A percentile compares a stretch with the other conserved stretches of the same genome.
Conservation (phyloP, 768 basidiomycete genomes). For the Guyanaporus albipodus region DNA sequence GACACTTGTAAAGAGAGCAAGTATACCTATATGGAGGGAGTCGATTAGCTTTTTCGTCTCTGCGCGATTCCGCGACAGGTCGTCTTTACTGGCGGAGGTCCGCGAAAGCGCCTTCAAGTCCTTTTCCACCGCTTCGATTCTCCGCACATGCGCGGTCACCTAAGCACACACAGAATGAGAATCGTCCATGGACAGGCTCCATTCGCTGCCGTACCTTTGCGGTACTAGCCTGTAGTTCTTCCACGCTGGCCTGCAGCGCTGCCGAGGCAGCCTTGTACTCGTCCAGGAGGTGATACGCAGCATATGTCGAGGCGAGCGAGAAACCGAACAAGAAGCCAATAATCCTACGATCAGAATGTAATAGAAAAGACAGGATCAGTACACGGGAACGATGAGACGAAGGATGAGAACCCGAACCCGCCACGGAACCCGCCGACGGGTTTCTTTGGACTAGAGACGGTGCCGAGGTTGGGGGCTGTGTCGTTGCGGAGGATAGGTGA, state of each 20-base stretch:
- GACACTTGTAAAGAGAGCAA: slow-evolving; percentile 4
- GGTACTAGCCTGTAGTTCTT: slow-evolving; percentile 80
- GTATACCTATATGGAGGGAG: slow-evolving; percentile 71
- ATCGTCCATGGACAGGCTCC: not conserved
- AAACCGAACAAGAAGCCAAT: slow-evolving; percentile 88
- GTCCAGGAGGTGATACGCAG: slow-evolving; percentile 83
- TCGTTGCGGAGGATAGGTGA: slow-evolving; percentile 44
- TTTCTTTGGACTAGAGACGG: slow-evolving; percentile 56
- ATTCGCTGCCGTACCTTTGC: slow-evolving; percentile 52
- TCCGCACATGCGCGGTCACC: slow-evolving; percentile 78
- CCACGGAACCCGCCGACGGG: slow-evolving; percentile 73
- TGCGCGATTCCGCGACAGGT: slow-evolving; percentile 65
- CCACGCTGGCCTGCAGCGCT: slow-evolving; percentile 82
- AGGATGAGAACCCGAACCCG: slow-evolving; percentile 40
- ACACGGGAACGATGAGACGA: slow-evolving; percentile 2
- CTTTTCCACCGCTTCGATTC: slow-evolving; percentile 87
- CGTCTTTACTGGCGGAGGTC: slow-evolving; percentile 71
- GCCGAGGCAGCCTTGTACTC: slow-evolving; percentile 88
- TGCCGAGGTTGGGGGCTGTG: slow-evolving; percentile 46
- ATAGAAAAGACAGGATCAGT: too few species aligned
- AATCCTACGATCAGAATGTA: slow-evolving; percentile 47
- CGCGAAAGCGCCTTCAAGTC: slow-evolving; percentile 74
- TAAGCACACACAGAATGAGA: slow-evolving; percentile 23
- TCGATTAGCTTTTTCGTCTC: slow-evolving; percentile 89
- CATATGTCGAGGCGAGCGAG: slow-evolving; percentile 81